phyloP scores from a whole-genome alignment of 2,329 filamentous ascomycete genomes.

The Berkeleyomyces rouxiae region DNA sequence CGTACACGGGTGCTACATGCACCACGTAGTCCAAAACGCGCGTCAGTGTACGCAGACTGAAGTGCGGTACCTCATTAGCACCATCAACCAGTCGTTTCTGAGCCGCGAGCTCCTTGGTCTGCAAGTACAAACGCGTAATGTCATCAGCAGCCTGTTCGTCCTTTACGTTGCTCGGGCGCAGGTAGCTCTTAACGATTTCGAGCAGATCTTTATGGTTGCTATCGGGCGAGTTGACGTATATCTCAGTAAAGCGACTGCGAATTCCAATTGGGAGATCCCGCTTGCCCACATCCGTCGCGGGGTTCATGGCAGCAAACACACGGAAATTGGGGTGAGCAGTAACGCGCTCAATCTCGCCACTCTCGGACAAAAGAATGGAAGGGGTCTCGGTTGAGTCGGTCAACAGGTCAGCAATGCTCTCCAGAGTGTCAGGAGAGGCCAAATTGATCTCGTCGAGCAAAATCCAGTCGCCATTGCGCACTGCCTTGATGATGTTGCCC shows the following conservation, averaged over 20 bases:
- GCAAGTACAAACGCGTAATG: conserved; percentile 73
- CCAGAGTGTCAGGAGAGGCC: conserved; percentile 83
- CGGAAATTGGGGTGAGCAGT: conserved; percentile 83
- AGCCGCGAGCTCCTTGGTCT: conserved; percentile 65
- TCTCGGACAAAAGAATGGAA: conserved; percentile 80
- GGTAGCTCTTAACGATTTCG: conserved; percentile 74
- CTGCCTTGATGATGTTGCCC: conserved; percentile 90
- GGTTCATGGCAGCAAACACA: conserved; percentile 98
- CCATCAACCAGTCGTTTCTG: conserved; percentile 83
- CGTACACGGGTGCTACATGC: conserved; percentile 70
- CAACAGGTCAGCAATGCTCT: conserved; percentile 81
- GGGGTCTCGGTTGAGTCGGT: conserved; percentile 55
- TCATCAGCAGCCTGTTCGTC: conserved; percentile 62
- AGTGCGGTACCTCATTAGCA: conserved; percentile 89
- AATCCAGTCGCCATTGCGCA: conserved; percentile 91
- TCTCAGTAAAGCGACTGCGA: conserved; percentile 81
- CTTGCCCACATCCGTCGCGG: conserved; percentile 92
- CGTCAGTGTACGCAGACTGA: conserved; percentile 86
- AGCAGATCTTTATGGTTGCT: conserved; percentile 71
- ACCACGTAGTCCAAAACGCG: conserved; percentile 77
- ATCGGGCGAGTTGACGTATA: conserved; percentile 87
- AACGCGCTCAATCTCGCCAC: conserved; percentile 80
- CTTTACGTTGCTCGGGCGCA: conserved; percentile 53
- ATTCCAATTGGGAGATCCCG: conserved; percentile 80
- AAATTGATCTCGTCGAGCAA: conserved; percentile 94